Conservation (phyloP, 805 yeast species). For the Starmera dryadoides region DNA sequence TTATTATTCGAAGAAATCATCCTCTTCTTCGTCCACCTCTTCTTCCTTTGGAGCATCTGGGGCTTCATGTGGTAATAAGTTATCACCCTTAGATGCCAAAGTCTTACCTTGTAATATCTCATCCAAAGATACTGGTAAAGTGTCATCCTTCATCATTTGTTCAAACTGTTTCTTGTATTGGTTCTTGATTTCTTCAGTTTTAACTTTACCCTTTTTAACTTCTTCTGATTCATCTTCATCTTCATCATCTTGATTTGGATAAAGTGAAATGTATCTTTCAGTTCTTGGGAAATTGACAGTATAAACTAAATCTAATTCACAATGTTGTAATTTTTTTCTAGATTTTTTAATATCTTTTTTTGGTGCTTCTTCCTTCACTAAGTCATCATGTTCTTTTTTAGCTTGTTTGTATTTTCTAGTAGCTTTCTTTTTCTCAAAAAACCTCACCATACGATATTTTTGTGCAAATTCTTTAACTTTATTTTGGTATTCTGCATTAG, state of each 20-base stretch:
- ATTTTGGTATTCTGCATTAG: constrained; percentile 34
- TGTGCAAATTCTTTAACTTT: constrained; percentile 48
- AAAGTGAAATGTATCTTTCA: constrained; percentile 74
- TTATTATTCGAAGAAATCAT: constrained; percentile 20
- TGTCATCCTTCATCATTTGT: constrained; percentile 41
- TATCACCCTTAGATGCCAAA: constrained; percentile 7
- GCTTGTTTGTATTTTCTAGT: constrained; percentile 53
- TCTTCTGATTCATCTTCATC: constrained; percentile 14
- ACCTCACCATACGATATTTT: constrained; percentile 89
- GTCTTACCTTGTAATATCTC: constrained; percentile 31
- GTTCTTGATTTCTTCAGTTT: constrained; percentile 36
- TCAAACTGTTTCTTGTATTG: constrained; percentile 48
- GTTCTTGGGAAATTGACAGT: constrained; percentile 70
- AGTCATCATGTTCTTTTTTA: constrained; percentile 22
- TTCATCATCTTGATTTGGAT: constrained; percentile 40
- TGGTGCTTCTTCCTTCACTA: constrained; percentile 19
- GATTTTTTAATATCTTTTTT: constrained; percentile 30
- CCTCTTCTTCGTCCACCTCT: constrained; percentile 15
- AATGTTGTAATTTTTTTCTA: constrained; percentile 43
- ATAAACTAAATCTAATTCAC: constrained; percentile 68
- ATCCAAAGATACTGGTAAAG: constrained; percentile 50
- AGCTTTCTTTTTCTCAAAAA: constrained; percentile 87
- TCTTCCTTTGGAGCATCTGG: constrained; percentile 11
- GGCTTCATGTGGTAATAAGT: constrained; percentile 5
- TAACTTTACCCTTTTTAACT: constrained; percentile 28